Evolutionary conservation across 1,284 basidiomycete species (phyloP).

Genomic region (Tausonia pullulans): DNA sequence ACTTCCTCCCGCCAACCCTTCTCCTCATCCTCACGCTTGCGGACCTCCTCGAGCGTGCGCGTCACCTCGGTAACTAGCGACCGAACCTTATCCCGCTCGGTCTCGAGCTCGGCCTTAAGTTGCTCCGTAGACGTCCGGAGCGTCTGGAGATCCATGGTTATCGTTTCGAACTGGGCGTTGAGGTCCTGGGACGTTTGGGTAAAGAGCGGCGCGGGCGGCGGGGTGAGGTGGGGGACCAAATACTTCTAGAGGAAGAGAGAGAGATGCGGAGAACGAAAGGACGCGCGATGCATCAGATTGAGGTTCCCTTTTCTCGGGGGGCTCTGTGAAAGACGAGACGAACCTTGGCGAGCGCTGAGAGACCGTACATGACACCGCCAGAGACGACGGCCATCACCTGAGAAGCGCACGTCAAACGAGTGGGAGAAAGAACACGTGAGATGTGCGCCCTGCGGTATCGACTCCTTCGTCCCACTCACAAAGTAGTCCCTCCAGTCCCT

Average conservation of each 20-base stretch:
- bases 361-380: constrained; percentile 76
- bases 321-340: constrained; percentile 21
- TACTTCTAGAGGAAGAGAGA: constrained; percentile 56
- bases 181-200: constrained; percentile 77
- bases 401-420: background rate
- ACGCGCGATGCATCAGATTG: background rate
- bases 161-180: constrained; percentile 79
- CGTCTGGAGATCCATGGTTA: constrained; percentile 52
- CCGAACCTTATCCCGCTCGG: constrained; percentile 67
- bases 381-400: constrained; percentile 91
- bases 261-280: background rate
- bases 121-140: constrained; percentile 46
- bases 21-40: constrained; percentile 63
- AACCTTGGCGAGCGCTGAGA: constrained; percentile 73
- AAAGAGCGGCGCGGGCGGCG: constrained; percentile 78
- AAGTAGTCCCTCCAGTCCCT: constrained; percentile 92
- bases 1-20: constrained; percentile 86
- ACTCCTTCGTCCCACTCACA: constrained; percentile 40
- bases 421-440: too few species aligned
- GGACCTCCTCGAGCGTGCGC: constrained; percentile 61
- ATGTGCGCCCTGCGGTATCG: too few species aligned
- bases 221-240: constrained; percentile 78
- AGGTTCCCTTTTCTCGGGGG: too few species aligned
- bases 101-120: constrained; percentile 73
- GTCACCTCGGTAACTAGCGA: constrained; percentile 71